A percentile compares a stretch with the other conserved stretches of the same genome.
Conservation (phyloP, 192 early-diverging fungal genomes). For the Entrophospora sp. region DNA sequence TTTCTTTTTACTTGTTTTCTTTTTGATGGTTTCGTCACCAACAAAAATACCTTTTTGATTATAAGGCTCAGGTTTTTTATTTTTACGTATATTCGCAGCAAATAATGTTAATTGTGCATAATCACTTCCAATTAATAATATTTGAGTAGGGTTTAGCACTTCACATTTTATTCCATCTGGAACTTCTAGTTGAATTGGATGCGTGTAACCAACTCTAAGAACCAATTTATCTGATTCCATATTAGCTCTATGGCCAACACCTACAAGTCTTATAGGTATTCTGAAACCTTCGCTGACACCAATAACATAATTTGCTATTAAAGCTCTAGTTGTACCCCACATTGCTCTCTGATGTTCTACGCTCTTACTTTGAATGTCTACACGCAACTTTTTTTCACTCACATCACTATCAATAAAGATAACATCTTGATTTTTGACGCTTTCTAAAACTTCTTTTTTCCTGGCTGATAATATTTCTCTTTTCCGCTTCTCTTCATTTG, state of each 20-base stretch:
- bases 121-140: constrained; percentile 76
- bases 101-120: constrained; percentile 76
- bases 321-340: constrained; percentile 96
- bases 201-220: constrained; percentile 82
- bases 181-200: constrained; percentile 70
- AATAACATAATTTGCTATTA: constrained; percentile 74
- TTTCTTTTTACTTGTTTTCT: constrained; percentile 97
- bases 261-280: constrained; percentile 75
- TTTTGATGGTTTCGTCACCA: constrained; percentile 94
- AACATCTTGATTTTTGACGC: constrained; percentile 10
- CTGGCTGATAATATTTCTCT: too few relatives aligned
- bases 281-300: constrained; percentile 88
- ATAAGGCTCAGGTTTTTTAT: constrained; percentile 94
- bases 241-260: constrained; percentile 89
- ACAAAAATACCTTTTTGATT: constrained; percentile 99
- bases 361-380: constrained; percentile 49
- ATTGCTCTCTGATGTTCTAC: constrained; percentile 74
- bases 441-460: constrained; percentile 23
- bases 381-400: constrained; percentile 39
- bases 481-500: too few relatives aligned
- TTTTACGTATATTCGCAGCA: constrained; percentile 83
- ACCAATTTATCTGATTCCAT: constrained; percentile 63
- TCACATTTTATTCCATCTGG: constrained; percentile 70
- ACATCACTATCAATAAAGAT: constrained; percentile 1
- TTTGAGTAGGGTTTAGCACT: constrained; percentile 73